phyloP scores from a whole-genome alignment of 495 filamentous ascomycete genomes.

The Acidiella bohemica region DNA sequence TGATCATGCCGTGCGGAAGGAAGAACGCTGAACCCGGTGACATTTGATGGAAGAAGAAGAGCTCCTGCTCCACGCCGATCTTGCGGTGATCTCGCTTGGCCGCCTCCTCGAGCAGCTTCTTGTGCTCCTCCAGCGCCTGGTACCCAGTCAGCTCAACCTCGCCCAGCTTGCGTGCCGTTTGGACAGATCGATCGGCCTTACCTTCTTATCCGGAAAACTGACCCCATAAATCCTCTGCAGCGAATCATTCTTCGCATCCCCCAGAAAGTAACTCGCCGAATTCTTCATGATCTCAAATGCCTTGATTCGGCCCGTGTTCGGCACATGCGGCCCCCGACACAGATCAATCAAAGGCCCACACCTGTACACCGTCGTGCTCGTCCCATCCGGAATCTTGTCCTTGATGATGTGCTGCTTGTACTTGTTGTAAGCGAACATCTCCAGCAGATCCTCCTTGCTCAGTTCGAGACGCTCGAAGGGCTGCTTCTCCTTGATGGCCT shows the following conservation, averaged over 20 bases:
- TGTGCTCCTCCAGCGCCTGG: slow-evolving; percentile 64
- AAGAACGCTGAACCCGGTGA: slow-evolving; percentile 91
- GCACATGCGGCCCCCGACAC: slow-evolving; percentile 73
- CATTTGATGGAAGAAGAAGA: slow-evolving; percentile 89
- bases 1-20: slow-evolving; percentile 58
- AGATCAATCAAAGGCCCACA: slow-evolving; percentile 70
- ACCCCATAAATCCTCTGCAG: slow-evolving; percentile 92
- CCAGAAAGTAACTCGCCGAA: slow-evolving; percentile 92
- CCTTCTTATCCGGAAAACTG: slow-evolving; percentile 92
- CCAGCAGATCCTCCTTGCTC: slow-evolving; percentile 74
- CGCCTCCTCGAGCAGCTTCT: slow-evolving; percentile 88
- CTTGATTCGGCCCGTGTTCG: slow-evolving; percentile 84
- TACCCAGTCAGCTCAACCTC: neutral
- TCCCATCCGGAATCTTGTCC: slow-evolving; percentile 76
- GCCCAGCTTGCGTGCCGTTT: neutral
- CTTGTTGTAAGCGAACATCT: slow-evolving; percentile 95
- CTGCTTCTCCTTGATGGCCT: slow-evolving; percentile 91
- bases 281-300: slow-evolving; percentile 91
- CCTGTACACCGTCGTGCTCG: slow-evolving; percentile 84
- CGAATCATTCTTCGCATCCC: slow-evolving; percentile 82
- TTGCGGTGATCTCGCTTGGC: slow-evolving; percentile 87
- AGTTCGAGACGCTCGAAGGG: slow-evolving; percentile 81
- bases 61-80: slow-evolving; percentile 86
- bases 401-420: slow-evolving; percentile 95
- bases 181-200: slow-evolving; percentile 1